Percentiles rank a stretch among this genome's conserved stretches.
phyloP scores from a whole-genome alignment of 306 rosid genomes.

The Gleditsia sinensis region DNA sequence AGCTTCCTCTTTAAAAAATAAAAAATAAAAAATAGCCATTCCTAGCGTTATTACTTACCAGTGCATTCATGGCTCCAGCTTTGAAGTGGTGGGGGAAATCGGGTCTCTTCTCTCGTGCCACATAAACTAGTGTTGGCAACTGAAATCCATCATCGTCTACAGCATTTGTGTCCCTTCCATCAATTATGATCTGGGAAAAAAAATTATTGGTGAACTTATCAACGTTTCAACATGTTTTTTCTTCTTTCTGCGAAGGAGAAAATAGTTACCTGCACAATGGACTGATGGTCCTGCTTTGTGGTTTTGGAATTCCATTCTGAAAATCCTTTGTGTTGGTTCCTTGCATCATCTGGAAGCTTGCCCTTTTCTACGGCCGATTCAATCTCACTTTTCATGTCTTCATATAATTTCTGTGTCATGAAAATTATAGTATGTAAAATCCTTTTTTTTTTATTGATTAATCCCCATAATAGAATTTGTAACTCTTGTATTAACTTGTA shows the following conservation, averaged over 20 bases:
- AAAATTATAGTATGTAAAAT: too few species aligned
- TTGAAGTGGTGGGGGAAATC: conserved; percentile 66
- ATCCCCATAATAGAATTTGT: too few species aligned
- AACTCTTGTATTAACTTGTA: too few species aligned
- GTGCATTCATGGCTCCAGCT: conserved; percentile 80
- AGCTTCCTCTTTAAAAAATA: too few species aligned
- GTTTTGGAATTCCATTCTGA: conserved; percentile 56
- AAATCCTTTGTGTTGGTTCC: conserved; percentile 50
- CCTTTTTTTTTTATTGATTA: too few species aligned
- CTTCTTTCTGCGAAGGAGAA: not conserved
- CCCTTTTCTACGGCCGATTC: conserved; percentile 41
- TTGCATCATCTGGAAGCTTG: conserved; percentile 45
- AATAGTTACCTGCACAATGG: conserved; percentile 57
- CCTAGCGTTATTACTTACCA: conserved; percentile 47
- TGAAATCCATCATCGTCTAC: conserved; percentile 53
- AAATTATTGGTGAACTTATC: not conserved
- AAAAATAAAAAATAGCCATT: too few species aligned
- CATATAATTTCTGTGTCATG: conserved; percentile 53
- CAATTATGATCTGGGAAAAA: conserved; percentile 49
- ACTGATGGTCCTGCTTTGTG: conserved; percentile 63
- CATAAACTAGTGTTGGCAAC: conserved; percentile 61
- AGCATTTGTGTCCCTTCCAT: conserved; percentile 49
- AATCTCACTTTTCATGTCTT: conserved; percentile 65
- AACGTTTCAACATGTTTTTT: not conserved
- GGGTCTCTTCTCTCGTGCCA: conserved; percentile 74